Base-by-base conservation (phyloP, 768 basidiomycete genomes). In the Phylloporus sp. region DNA sequence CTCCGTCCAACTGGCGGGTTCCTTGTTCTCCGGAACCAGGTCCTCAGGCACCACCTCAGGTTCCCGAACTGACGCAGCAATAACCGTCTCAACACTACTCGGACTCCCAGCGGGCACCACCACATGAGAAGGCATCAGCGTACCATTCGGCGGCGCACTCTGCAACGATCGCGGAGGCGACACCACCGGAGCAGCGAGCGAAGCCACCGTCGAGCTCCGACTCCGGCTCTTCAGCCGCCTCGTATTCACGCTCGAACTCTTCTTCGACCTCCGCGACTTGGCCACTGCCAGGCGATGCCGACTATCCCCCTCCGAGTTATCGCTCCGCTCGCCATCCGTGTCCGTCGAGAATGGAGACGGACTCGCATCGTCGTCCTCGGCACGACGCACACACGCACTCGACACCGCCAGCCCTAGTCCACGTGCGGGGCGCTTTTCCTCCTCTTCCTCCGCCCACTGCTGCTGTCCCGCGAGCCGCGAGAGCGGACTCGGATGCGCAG, bases 61-160 rank as follows among this genome's bases (percentile, higher is more conserved):
- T 43, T 73, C 69, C 0, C 73, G 71, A 12, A 72, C 47, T 29
- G 84, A 83, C 7, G 67, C 77, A 2, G 80, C 86, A 24, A 79
- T 80, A 6, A 91, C 83, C 0, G 90, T 91, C 16, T 80, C 78
- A 27, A 88, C 76, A 55, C 88, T 91, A 62, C 82, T 86, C 18
- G 71, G 72, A 2, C 87, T 88, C 16, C 77, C 75, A 34, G 76
- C 78, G 5, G 59, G 62, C 12, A 82, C 47, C 34, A 45, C 34
- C 4, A 51, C 62, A 20, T 46, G 35, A 7, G 3, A 0, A 16
- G 64, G 60, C 13, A 45, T 47, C 38, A 67, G 32, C 59, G 59
- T 41, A 57, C 50, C 13, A 52, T 45, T 12, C 10, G 28, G 23
- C 9, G 47, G 22, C 16, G 51, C 42, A 45, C 46, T 45, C 6